Conservation (phyloP, 371 early-diverging fungal genomes). For the Lichtheimia ramosa region DNA sequence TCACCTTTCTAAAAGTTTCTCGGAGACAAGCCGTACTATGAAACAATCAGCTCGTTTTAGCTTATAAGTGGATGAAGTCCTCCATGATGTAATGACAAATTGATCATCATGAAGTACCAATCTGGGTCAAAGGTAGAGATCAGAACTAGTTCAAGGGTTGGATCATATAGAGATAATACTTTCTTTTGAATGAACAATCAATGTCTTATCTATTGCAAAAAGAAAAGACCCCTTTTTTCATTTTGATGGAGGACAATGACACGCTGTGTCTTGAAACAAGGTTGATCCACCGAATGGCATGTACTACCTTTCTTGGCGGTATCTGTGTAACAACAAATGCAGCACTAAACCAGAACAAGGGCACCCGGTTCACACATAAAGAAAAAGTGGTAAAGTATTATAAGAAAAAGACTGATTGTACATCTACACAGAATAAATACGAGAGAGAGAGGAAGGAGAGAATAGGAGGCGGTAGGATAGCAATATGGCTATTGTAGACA, state of each 20-base stretch:
- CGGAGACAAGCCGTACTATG: conserved; percentile 16
- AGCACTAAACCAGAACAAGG: conserved; percentile 1
- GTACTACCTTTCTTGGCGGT: not conserved
- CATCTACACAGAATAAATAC: conserved; percentile 4
- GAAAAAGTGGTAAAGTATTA: not conserved
- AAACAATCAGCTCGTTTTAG: conserved; percentile 83
- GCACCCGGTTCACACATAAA: conserved; percentile 1
- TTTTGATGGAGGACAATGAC: conserved; percentile 1
- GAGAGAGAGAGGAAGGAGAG: not conserved
- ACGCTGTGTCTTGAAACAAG: conserved; percentile 4
- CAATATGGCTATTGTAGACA: not conserved
- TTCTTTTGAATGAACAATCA: no score
- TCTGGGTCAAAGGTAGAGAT: no score
- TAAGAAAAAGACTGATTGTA: not conserved
- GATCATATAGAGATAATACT: no score
- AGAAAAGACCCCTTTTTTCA: no score
- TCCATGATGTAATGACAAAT: conserved; percentile 63
- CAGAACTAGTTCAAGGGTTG: no score
- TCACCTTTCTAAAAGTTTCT: no score
- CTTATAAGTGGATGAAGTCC: conserved; percentile 79
- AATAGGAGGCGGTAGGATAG: not conserved
- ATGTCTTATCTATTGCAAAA: no score
- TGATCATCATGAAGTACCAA: conserved; percentile 25
- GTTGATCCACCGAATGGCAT: conserved; percentile 1
- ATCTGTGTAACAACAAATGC: not conserved